A percentile compares a stretch with the other conserved stretches of the same genome.
Evolutionary conservation across 441 rosid genomes (phyloP).

Genomic region (Brassica balearica): DNA sequence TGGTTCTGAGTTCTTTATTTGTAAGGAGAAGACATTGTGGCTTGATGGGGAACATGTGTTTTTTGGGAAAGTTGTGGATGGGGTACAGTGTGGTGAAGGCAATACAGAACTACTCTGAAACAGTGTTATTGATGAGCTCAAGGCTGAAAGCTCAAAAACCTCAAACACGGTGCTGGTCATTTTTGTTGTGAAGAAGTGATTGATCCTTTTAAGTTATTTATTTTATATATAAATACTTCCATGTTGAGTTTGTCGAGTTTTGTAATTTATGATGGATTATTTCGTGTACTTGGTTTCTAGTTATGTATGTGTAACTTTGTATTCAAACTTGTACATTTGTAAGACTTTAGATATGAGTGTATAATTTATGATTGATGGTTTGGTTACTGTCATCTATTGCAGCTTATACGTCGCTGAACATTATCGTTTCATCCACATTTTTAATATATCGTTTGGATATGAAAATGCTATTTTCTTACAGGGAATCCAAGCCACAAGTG

Average conservation of each 20-base stretch:
- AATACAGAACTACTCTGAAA: slow-evolving; percentile 55
- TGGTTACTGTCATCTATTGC: neutral
- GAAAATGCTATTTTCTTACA: neutral
- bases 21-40: slow-evolving; percentile 64
- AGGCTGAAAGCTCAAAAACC: slow-evolving; percentile 37
- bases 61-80: slow-evolving; percentile 52
- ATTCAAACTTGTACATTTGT: neutral
- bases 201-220: neutral
- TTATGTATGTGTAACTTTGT: neutral
- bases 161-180: neutral
- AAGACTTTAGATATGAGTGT: neutral
- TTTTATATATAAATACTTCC: neutral
- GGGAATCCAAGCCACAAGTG: neutral
- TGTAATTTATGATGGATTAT: neutral
- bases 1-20: slow-evolving; percentile 79
- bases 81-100: slow-evolving; percentile 66
- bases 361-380: neutral
- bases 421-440: too few species aligned
- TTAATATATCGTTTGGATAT: neutral
- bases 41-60: slow-evolving; percentile 73
- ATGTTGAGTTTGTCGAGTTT: neutral
- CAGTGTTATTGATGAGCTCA: slow-evolving; percentile 65
- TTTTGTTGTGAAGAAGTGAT: neutral
- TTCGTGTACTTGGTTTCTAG: neutral
- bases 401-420: neutral